phyloP scores from a whole-genome alignment of 208 protist genomes.

The Wallacemonas collosoma region DNA sequence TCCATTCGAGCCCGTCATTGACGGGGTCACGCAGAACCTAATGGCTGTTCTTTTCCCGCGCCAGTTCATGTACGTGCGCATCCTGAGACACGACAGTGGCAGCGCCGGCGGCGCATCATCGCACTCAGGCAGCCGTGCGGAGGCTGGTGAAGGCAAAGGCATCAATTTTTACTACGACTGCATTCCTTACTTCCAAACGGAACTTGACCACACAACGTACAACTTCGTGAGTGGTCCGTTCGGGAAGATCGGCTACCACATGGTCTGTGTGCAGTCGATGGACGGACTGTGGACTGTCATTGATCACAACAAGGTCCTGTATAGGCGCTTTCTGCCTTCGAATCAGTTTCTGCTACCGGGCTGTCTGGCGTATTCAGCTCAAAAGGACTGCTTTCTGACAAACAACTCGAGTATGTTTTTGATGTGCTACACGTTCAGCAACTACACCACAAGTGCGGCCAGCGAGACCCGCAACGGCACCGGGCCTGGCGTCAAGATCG shows the following conservation, averaged over 20 bases:
- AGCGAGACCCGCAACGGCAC: conserved; percentile 16
- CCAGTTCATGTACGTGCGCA: conserved; percentile 58
- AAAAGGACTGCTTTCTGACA: conserved; percentile 70
- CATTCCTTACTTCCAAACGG: conserved; percentile 50
- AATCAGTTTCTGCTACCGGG: conserved; percentile 84
- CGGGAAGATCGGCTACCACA: conserved; percentile 66
- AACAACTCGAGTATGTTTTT: conserved; percentile 83
- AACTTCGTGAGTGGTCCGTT: conserved; percentile 87
- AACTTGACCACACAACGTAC: conserved; percentile 64
- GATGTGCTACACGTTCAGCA: conserved; percentile 78
- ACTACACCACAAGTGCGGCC: conserved; percentile 41
- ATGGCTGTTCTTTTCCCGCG: conserved; percentile 85
- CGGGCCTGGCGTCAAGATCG: conserved; percentile 24
- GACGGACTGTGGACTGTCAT: conserved; percentile 87
- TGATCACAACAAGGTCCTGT: conserved; percentile 83
- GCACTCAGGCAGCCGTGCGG: neutral
- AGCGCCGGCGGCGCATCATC: neutral
- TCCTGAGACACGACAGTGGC: conserved; percentile 26
- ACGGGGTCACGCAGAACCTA: conserved; percentile 43
- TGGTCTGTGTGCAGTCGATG: conserved; percentile 93
- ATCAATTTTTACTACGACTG: conserved; percentile 42
- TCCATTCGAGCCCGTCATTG: conserved; percentile 51
- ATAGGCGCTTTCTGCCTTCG: conserved; percentile 66
- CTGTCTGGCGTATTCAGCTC: conserved; percentile 58
- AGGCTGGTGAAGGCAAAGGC: neutral